Evolutionary conservation across 208 protist species (phyloP).

Genomic region (Kentomonas sorsogonicus): DNA sequence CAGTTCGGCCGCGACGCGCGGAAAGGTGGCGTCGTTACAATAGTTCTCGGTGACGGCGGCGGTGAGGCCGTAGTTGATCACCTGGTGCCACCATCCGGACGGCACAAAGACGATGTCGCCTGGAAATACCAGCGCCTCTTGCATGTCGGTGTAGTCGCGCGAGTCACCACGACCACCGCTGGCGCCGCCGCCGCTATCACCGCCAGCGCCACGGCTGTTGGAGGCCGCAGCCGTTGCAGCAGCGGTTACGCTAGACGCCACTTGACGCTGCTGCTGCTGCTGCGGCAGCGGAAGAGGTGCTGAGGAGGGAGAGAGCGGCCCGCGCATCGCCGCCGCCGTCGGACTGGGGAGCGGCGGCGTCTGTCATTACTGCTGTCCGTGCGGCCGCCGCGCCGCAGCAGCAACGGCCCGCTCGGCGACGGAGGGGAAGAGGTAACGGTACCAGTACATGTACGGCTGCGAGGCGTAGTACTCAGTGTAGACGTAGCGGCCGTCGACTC

Average conservation of each 20-base stretch:
- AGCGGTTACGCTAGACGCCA: no score
- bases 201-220: no score
- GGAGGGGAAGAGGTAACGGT: conserved; percentile 11
- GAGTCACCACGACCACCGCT: no score
- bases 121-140: conserved; percentile 28
- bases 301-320: no score
- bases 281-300: no score
- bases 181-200: no score
- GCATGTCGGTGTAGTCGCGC: no score
- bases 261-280: no score
- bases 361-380: conserved; percentile 6
- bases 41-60: conserved; percentile 43
- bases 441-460: conserved; percentile 33
- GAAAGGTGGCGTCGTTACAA: conserved; percentile 24
- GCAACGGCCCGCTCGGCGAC: not conserved
- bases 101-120: conserved; percentile 40
- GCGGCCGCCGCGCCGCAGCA: conserved; percentile 1
- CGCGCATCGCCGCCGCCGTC: not conserved
- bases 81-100: conserved; percentile 46
- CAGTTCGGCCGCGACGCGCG: conserved; percentile 26
- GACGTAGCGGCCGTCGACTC: conserved; percentile 27
- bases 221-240: no score
- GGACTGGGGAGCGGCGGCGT: not conserved
- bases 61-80: conserved; percentile 35
- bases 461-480: conserved; percentile 44